phyloP scores from a whole-genome alignment of 2,329 filamentous ascomycete species.

The Neurospora sp. region DNA sequence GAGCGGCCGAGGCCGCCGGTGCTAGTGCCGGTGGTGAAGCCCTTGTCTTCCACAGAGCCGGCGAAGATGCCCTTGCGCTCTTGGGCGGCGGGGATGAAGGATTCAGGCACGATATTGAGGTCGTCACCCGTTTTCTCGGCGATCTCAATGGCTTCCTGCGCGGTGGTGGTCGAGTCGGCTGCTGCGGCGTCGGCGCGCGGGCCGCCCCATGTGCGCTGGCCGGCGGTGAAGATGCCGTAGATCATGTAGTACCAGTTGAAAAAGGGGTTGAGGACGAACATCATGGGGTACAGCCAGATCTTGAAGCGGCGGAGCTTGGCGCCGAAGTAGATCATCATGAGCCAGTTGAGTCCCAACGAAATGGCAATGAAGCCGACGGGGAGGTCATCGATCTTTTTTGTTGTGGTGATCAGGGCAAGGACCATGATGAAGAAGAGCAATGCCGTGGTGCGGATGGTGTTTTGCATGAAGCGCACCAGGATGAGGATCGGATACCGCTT shows the following conservation, averaged over 20 bases:
- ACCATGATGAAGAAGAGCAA: conserved; percentile 92
- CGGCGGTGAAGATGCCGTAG: conserved; percentile 90
- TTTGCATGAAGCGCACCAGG: conserved; percentile 84
- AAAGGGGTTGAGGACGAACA: conserved; percentile 93
- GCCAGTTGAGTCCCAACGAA: conserved; percentile 85
- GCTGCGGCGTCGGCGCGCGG: conserved; percentile 81
- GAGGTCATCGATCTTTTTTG: conserved; percentile 65
- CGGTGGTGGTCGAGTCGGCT: conserved; percentile 66
- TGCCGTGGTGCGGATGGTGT: conserved; percentile 90
- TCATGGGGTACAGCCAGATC: conserved; percentile 87
- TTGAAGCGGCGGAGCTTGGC: conserved; percentile 81
- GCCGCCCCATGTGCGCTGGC: conserved; percentile 91
- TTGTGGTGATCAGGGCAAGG: conserved; percentile 75
- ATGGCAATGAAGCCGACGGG: conserved; percentile 91
- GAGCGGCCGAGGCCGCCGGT: conserved; percentile 33
- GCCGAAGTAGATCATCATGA: conserved; percentile 94
- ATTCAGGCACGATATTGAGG: conserved; percentile 80
- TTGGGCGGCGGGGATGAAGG: conserved; percentile 56
- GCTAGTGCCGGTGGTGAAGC: conserved; percentile 14
- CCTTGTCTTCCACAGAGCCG: conserved; percentile 17
- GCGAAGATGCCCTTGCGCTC: conserved; percentile 24
- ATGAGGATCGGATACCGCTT: conserved; percentile 80
- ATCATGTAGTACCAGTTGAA: conserved; percentile 99
- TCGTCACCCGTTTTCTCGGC: conserved; percentile 76
- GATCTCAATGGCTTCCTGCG: conserved; percentile 73